A percentile compares a stretch with the other conserved stretches of the same genome.
These are phyloP conservation scores for Russula sp. DNA, from an alignment of 768 basidiomycete genomes.

Conservation along the genomic window DNA sequence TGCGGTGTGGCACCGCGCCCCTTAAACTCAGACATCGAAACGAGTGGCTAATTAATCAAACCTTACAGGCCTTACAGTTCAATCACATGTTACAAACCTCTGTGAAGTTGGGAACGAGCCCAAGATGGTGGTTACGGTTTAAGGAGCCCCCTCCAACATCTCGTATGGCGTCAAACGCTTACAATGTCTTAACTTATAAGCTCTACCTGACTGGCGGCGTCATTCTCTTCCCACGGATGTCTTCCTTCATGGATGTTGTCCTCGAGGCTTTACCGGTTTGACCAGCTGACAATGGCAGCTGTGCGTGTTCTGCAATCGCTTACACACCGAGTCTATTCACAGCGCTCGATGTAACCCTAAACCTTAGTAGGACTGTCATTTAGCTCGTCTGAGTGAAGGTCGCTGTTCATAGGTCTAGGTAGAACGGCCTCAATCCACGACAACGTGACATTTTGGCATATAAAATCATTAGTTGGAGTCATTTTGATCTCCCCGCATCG, in stretches of 20 bases:
- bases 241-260: neutral
- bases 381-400: neutral
- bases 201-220: neutral
- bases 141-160: too few species aligned
- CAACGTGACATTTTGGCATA: neutral
- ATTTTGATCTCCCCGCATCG: neutral
- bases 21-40: too few species aligned
- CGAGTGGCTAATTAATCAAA: too few species aligned
- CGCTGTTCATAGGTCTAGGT: neutral
- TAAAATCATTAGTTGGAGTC: neutral
- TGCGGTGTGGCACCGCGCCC: too few species aligned
- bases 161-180: too few species aligned
- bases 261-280: too few species aligned
- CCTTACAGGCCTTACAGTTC: too few species aligned
- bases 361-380: neutral
- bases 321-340: neutral
- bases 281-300: too few species aligned
- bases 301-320: neutral
- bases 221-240: neutral
- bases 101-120: too few species aligned
- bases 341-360: neutral
- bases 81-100: too few species aligned
- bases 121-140: too few species aligned
- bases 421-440: neutral
- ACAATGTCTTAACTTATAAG: neutral